Evolutionary conservation across 345 rosid genomes (phyloP).

Genomic region (Turnera subulata): DNA sequence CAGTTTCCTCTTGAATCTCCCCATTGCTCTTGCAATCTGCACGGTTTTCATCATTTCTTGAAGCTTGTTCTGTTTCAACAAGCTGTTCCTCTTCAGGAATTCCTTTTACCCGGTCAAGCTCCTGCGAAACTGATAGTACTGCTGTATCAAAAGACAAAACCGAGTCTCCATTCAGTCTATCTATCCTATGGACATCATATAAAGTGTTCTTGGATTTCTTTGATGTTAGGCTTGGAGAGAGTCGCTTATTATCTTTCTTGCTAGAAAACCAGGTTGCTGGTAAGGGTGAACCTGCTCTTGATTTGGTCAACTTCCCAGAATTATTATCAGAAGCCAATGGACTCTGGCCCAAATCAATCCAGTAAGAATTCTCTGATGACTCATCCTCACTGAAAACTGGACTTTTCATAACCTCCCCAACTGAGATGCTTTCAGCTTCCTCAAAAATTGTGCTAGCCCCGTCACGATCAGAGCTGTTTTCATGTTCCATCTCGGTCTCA

Average conservation of each 20-base stretch:
- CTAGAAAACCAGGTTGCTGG: slow-evolving; percentile 44
- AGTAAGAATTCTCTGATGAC: slow-evolving; percentile 60
- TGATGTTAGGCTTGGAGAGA: slow-evolving; percentile 40
- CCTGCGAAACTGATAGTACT: slow-evolving; percentile 54
- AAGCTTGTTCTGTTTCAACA: slow-evolving; percentile 26
- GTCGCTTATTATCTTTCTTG: slow-evolving; percentile 33
- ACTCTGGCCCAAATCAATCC: slow-evolving; percentile 75
- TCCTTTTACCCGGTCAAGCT: slow-evolving; percentile 38
- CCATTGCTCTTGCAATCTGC: slow-evolving; percentile 23
- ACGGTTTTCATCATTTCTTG: slow-evolving; percentile 17
- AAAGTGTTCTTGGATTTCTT: slow-evolving; percentile 33
- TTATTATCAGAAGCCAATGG: slow-evolving; percentile 48
- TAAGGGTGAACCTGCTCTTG: slow-evolving; percentile 37
- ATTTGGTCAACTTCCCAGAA: slow-evolving; percentile 36
- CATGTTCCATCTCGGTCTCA: slow-evolving; percentile 69
- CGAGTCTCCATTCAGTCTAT: slow-evolving; percentile 28
- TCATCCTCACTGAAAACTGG: slow-evolving; percentile 65
- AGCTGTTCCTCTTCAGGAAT: slow-evolving; percentile 44
- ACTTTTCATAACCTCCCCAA: slow-evolving; percentile 78
- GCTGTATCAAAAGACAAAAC: slow-evolving; percentile 79
- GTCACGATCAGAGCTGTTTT: slow-evolving; percentile 67
- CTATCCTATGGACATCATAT: slow-evolving; percentile 26
- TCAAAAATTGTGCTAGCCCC: slow-evolving; percentile 78
- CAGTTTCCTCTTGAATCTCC: slow-evolving; percentile 46
- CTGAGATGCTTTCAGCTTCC: slow-evolving; percentile 70